These are phyloP conservation scores for Trichoderma gracile DNA, from an alignment of 2,329 filamentous ascomycete genomes.

Conservation along the genomic window DNA sequence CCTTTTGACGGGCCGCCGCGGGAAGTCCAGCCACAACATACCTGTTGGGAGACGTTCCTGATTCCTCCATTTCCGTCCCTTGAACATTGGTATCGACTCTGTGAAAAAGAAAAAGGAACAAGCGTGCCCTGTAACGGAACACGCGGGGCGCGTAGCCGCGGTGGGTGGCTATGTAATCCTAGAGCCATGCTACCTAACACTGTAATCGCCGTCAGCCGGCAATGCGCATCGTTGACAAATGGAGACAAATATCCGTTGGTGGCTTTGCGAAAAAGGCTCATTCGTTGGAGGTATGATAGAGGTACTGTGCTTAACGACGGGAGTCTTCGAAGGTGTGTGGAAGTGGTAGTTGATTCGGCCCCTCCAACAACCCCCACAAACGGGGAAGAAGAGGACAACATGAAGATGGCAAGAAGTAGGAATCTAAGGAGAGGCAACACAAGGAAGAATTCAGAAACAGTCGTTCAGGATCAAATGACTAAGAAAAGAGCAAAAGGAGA, in stretches of 20 bases:
- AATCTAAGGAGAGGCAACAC: too few species aligned
- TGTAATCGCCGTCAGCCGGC: background rate
- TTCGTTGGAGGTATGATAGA: too few species aligned
- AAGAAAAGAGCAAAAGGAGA: background rate
- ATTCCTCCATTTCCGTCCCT: background rate
- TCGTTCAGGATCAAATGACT: too few species aligned
- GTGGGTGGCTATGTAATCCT: background rate
- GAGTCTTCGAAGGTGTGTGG: too few species aligned
- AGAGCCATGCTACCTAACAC: background rate
- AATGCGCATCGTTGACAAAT: background rate
- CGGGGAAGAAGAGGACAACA: background rate
- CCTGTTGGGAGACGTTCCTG: too few species aligned
- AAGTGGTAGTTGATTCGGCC: too few species aligned
- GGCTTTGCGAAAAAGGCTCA: background rate
- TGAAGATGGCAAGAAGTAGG: background rate
- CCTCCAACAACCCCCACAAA: constrained; percentile 8
- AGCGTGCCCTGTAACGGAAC: background rate
- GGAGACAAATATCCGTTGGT: constrained; percentile 11
- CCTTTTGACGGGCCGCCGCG: constrained; percentile 23
- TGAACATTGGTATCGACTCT: background rate
- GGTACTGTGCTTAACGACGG: too few species aligned
- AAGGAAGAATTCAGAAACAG: too few species aligned
- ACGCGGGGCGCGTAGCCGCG: background rate
- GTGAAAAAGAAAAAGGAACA: background rate
- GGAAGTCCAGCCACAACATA: background rate